phyloP scores from a whole-genome alignment of 2,329 filamentous ascomycete species.

The Torrubiella hemipterigena region DNA sequence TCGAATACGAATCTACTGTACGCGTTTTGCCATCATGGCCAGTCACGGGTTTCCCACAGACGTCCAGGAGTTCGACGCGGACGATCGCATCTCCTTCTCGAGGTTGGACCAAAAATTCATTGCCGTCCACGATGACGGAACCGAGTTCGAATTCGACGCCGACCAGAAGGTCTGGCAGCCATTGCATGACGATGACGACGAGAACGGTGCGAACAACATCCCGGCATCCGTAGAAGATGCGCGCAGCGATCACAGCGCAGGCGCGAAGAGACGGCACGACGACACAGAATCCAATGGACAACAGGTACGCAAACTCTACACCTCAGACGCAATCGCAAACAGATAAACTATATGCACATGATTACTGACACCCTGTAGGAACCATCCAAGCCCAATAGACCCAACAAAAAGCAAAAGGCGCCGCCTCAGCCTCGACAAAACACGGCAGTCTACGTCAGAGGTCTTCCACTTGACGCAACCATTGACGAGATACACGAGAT shows the following conservation, averaged over 20 bases:
- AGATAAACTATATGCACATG: constrained; percentile 3
- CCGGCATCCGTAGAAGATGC: no score
- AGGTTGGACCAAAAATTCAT: constrained; percentile 71
- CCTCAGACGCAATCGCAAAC: no score
- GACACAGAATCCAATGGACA: constrained; percentile 21
- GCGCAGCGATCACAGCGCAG: background rate
- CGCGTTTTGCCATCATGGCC: no score
- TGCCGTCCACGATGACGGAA: constrained; percentile 71
- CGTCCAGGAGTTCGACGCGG: constrained; percentile 57
- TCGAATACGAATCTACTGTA: no score
- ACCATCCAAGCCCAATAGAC: constrained; percentile 24
- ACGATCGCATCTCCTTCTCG: constrained; percentile 81
- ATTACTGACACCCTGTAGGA: constrained; percentile 9
- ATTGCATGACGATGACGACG: constrained; percentile 39
- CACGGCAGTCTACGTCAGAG: constrained; percentile 85
- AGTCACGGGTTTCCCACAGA: constrained; percentile 40
- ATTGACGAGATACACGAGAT: constrained; percentile 69
- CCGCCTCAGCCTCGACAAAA: constrained; percentile 52
- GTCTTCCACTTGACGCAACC: constrained; percentile 68
- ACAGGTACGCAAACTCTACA: no score
- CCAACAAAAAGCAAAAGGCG: constrained; percentile 33
- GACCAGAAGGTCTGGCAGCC: constrained; percentile 64
- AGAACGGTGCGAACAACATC: no score
- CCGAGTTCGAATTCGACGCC: constrained; percentile 73
- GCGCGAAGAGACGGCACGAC: constrained; percentile 21